These are phyloP conservation scores for Picochlorum costavermella DNA, from an alignment of 139 green algal genomes.

Conservation along the genomic window DNA sequence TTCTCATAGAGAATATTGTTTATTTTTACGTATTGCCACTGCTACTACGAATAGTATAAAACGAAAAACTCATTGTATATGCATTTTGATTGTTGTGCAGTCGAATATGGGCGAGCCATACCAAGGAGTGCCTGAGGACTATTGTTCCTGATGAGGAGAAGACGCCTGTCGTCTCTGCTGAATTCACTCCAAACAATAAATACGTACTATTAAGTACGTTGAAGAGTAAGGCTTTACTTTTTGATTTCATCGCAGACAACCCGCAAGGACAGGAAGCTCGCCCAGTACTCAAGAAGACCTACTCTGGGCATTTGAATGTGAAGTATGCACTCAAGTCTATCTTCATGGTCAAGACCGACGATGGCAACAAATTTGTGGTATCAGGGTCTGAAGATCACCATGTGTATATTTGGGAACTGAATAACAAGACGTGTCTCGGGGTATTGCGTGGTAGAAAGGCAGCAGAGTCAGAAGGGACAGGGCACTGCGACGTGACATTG, in stretches of 20 bases:
- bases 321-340: constrained; percentile 9
- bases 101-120: constrained; percentile 44
- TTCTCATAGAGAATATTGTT: too few relatives aligned
- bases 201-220: constrained; percentile 59
- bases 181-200: constrained; percentile 80
- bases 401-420: constrained; percentile 75
- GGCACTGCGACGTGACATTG: constrained; percentile 38
- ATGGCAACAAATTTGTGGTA: constrained; percentile 49
- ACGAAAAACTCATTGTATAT: constrained; percentile 1
- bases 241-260: constrained; percentile 42
- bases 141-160: constrained; percentile 45
- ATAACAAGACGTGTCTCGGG: constrained; percentile 21
- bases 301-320: constrained; percentile 43
- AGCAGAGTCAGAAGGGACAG: constrained; percentile 27
- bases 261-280: too few relatives aligned
- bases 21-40: too few relatives aligned
- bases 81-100: neutral
- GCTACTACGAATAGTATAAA: too few relatives aligned
- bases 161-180: constrained; percentile 61
- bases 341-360: constrained; percentile 27
- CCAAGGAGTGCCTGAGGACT: constrained; percentile 74
- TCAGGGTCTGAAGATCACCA: constrained; percentile 73
- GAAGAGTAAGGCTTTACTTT: constrained; percentile 53
- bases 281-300: constrained; percentile 31
- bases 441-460: constrained; percentile 26